These are phyloP conservation scores for Tolypocladium paradoxum DNA, from an alignment of 2,329 filamentous ascomycete species.

Conservation along the genomic window DNA sequence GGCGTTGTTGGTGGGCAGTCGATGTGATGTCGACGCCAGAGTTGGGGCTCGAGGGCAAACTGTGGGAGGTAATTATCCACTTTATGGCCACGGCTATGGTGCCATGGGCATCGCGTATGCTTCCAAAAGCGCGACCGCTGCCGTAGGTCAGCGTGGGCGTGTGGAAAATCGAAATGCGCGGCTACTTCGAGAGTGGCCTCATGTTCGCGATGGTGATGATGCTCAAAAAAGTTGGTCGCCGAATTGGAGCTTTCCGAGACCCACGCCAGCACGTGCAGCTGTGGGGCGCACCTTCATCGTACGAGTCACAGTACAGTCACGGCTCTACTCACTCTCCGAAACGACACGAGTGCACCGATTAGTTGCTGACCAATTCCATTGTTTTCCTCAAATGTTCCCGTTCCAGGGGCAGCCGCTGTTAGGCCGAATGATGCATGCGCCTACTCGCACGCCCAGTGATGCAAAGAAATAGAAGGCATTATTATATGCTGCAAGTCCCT, in stretches of 20 bases:
- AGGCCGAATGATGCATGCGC: background rate
- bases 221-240: constrained; percentile 1
- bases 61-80: background rate
- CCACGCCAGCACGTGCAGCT: background rate
- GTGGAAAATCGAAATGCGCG: background rate
- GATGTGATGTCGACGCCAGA: background rate
- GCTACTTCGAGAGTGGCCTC: background rate
- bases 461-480: background rate
- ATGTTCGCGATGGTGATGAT: background rate
- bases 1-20: background rate
- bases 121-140: background rate
- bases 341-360: background rate
- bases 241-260: background rate
- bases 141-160: background rate
- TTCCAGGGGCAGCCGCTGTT: background rate
- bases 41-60: background rate
- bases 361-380: background rate
- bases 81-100: background rate
- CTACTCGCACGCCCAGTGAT: background rate
- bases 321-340: too few species aligned
- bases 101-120: too few species aligned
- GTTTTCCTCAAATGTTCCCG: background rate
- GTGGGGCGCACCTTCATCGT: background rate
- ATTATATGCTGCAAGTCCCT: background rate
- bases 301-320: too few species aligned